Evolutionary conservation across 768 basidiomycete genomes (phyloP).

Genomic region (Amanita subjunquillea): DNA sequence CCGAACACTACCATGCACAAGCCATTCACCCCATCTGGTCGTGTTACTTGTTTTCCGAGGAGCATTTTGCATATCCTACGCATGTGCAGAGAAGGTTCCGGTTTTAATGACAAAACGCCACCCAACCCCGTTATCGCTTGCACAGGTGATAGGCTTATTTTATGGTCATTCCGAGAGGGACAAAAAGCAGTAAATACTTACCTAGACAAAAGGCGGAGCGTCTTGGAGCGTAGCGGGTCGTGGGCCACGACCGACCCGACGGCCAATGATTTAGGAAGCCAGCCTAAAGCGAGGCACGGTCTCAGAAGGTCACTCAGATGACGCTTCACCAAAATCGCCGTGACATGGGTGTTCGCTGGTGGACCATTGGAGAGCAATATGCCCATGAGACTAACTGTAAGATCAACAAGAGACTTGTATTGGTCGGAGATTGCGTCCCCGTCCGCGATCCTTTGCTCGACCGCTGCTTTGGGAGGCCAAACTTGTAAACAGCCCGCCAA

Average conservation of each 20-base stretch:
- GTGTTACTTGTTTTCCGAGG: constrained; percentile 60
- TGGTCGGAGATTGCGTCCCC: constrained; percentile 31
- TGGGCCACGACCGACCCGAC: constrained; percentile 26
- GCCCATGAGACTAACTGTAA: constrained; percentile 32
- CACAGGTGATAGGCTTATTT: constrained; percentile 48
- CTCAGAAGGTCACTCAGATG: constrained; percentile 50
- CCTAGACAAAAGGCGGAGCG: constrained; percentile 52
- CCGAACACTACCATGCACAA: constrained; percentile 63
- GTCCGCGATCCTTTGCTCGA: constrained; percentile 31
- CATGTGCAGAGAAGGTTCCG: constrained; percentile 36
- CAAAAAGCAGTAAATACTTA: constrained; percentile 26
- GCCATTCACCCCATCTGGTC: constrained; percentile 60
- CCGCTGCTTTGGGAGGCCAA: constrained; percentile 23
- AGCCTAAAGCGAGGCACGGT: constrained; percentile 56
- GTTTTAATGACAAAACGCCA: constrained; percentile 37
- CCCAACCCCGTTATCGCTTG: constrained; percentile 61
- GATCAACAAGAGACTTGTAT: constrained; percentile 29
- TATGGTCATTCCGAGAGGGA: constrained; percentile 9
- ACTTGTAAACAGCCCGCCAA: constrained; percentile 30
- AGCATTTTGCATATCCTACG: constrained; percentile 50
- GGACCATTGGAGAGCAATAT: constrained; percentile 45
- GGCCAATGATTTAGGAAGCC: constrained; percentile 50
- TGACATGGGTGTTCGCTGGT: constrained; percentile 49
- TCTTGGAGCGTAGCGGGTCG: constrained; percentile 37
- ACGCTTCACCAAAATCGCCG: constrained; percentile 42